phyloP scores from a whole-genome alignment of 2,329 filamentous ascomycete genomes.

The Ophiostoma sp. region DNA sequence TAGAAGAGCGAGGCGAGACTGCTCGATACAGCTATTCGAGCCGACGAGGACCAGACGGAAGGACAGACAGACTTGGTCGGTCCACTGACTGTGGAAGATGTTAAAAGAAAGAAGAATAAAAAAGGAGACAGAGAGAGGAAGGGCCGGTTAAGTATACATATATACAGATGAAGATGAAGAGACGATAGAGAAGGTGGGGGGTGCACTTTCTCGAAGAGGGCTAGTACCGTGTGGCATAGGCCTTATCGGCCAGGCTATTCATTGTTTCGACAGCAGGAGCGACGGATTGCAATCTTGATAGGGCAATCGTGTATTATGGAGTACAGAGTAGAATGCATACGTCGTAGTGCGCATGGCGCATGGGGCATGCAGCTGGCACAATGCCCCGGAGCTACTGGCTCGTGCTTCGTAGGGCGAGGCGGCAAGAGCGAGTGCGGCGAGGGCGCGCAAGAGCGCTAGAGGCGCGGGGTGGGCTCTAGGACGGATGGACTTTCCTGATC shows the following conservation, averaged over 20 bases:
- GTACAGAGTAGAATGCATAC: too few species aligned
- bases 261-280: background rate
- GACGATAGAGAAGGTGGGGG: background rate
- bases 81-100: conserved; percentile 15
- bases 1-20: background rate
- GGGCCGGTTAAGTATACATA: background rate
- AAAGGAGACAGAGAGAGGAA: background rate
- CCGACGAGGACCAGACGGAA: conserved; percentile 14
- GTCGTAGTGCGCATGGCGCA: background rate
- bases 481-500: background rate
- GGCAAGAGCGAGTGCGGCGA: conserved; percentile 12
- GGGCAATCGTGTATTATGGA: background rate
- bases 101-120: background rate
- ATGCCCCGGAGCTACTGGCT: background rate
- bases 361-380: background rate
- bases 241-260: background rate
- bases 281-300: conserved; percentile 1
- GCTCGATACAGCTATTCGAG: conserved; percentile 23
- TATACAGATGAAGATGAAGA: background rate
- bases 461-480: background rate
- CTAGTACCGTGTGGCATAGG: background rate
- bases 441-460: background rate
- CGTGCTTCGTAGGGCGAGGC: conserved; percentile 6
- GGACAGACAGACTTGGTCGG: background rate
- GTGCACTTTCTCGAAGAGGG: background rate